Conservation (phyloP, 148 eudicot species). For the Chenopodium formosanum region DNA sequence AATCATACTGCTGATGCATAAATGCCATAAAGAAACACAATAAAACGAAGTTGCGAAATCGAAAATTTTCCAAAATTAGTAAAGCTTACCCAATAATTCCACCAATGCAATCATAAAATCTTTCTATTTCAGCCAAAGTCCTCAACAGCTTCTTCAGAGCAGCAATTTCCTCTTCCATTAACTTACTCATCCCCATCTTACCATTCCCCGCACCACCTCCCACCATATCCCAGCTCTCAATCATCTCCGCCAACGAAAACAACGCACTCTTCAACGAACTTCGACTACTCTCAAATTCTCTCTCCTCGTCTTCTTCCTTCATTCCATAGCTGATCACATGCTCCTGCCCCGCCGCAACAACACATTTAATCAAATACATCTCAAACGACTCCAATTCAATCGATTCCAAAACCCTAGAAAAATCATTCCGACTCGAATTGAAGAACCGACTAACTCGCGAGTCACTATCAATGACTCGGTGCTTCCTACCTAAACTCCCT, state of each 20-base stretch:
- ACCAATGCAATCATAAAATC: constrained; percentile 89
- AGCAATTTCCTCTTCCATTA: constrained; percentile 38
- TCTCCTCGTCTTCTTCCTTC: constrained; percentile 23
- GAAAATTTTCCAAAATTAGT: background rate
- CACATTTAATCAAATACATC: constrained; percentile 71
- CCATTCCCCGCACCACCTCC: constrained; percentile 33
- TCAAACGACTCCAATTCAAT: constrained; percentile 47
- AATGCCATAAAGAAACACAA: background rate
- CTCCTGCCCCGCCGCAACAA: constrained; percentile 80
- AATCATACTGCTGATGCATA: background rate
- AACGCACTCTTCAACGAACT: constrained; percentile 67
- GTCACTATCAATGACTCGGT: constrained; percentile 47
- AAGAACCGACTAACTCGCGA: constrained; percentile 52
- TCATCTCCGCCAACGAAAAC: constrained; percentile 71
- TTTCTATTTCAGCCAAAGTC: constrained; percentile 62
- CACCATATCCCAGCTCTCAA: constrained; percentile 58
- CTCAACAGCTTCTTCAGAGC: constrained; percentile 56
- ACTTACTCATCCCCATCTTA: constrained; percentile 17
- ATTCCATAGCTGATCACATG: constrained; percentile 44
- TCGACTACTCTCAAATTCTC: constrained; percentile 28
- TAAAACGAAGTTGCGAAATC: background rate
- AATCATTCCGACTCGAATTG: constrained; percentile 15
- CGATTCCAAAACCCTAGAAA: constrained; percentile 41
- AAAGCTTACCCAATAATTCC: constrained; percentile 79
- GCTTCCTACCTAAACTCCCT: constrained; percentile 27